Conservation (phyloP, 805 yeast genomes). For the Candida peoriensis region DNA sequence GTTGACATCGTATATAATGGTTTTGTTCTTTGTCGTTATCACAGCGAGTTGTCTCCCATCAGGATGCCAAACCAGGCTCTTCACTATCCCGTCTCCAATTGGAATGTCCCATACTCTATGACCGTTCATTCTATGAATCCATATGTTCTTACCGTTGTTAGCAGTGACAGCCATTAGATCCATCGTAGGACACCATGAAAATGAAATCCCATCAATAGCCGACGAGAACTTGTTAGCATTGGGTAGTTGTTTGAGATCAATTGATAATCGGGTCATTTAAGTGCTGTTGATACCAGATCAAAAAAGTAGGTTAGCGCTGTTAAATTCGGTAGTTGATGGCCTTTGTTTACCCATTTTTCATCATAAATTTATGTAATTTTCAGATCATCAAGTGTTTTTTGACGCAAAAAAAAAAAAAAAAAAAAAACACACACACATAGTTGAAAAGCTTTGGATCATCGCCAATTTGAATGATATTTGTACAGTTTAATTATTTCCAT, state of each 20-base stretch:
- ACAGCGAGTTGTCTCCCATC: conserved; percentile 40
- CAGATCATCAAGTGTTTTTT: too few relatives aligned
- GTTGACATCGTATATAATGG: conserved; percentile 41
- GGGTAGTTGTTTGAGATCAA: conserved; percentile 1
- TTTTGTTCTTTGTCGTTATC: conserved; percentile 38
- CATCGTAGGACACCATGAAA: conserved; percentile 46
- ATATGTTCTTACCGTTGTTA: conserved; percentile 39
- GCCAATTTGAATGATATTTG: too few relatives aligned
- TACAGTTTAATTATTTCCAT: too few relatives aligned
- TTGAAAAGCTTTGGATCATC: too few relatives aligned
- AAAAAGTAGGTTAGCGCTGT: too few relatives aligned
- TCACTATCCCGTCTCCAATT: conserved; percentile 19
- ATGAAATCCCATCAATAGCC: conserved; percentile 12
- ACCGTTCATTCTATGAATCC: conserved; percentile 48
- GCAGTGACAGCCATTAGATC: conserved; percentile 45
- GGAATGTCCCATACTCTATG: conserved; percentile 40
- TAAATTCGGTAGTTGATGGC: not conserved
- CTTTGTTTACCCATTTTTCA: not conserved
- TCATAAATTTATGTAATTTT: too few relatives aligned
- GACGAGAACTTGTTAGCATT: conserved; percentile 3
- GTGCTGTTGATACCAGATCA: not conserved
- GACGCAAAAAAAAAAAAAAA: too few relatives aligned
- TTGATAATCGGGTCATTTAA: not conserved
- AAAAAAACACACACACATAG: too few relatives aligned
- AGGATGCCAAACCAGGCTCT: conserved; percentile 28